Conservation (phyloP, 148 eudicot species). For the Cornus controversa region DNA sequence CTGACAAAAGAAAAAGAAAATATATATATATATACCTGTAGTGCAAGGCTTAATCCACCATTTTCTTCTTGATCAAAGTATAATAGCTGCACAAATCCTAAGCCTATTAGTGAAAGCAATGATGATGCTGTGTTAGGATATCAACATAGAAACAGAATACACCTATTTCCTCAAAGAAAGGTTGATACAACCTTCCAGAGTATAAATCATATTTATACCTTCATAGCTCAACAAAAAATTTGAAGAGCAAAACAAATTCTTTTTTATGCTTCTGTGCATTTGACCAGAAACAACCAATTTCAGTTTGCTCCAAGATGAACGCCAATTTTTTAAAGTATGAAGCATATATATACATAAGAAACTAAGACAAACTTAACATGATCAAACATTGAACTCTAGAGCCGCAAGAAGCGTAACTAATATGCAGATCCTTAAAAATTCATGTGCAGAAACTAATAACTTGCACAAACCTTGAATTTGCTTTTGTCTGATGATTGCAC, state of each 20-base stretch:
- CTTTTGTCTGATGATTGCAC: conserved; percentile 85
- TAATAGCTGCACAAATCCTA: conserved; percentile 61
- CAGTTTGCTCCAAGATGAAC: neutral
- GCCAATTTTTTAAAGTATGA: neutral
- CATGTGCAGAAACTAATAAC: neutral
- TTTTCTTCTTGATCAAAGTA: conserved; percentile 85
- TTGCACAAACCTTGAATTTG: conserved; percentile 82
- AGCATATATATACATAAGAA: neutral
- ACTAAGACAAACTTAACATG: neutral
- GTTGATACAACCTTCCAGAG: neutral
- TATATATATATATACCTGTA: conserved; percentile 52
- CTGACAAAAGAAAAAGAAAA: neutral
- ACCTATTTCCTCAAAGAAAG: neutral
- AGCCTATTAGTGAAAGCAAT: conserved; percentile 6
- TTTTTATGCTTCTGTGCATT: neutral
- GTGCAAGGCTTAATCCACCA: conserved; percentile 86
- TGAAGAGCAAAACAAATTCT: neutral
- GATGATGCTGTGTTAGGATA: neutral
- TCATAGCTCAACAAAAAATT: too few species aligned
- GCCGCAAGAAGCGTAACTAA: neutral
- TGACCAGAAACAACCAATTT: neutral
- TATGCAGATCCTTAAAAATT: neutral
- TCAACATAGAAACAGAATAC: neutral
- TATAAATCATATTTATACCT: neutral
- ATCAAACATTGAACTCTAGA: neutral